A percentile compares a stretch with the other conserved stretches of the same genome.
Conservation (phyloP, 495 filamentous ascomycete species). For the Massariosphaeria phaeospora region DNA sequence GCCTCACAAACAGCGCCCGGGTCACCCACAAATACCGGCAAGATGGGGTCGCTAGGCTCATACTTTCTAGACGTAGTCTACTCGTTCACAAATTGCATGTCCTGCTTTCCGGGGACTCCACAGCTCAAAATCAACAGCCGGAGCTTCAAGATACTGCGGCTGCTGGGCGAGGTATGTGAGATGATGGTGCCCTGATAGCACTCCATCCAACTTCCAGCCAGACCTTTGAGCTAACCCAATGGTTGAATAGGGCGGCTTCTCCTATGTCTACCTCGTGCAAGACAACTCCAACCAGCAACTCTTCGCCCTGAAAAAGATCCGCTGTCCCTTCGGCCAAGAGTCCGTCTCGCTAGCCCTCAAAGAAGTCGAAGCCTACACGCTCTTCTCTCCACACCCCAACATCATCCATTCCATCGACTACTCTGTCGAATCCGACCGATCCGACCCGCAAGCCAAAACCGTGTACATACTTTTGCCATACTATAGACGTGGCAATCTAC, state of each 20-base stretch:
- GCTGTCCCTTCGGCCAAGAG: conserved; percentile 94
- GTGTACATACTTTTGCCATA: conserved; percentile 96
- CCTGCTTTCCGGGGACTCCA: conserved; percentile 89
- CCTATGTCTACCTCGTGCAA: conserved; percentile 97
- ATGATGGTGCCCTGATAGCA: too few species aligned
- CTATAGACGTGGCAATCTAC: conserved; percentile 88
- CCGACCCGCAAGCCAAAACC: conserved; percentile 70
- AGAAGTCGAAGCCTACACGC: conserved; percentile 92
- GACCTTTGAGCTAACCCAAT: too few species aligned
- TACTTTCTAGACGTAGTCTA: conserved; percentile 84
- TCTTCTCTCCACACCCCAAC: conserved; percentile 74
- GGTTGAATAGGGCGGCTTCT: conserved; percentile 85
- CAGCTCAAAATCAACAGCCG: conserved; percentile 92
- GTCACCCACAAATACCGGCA: conserved; percentile 2
- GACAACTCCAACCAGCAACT: conserved; percentile 73
- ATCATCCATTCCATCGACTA: conserved; percentile 93
- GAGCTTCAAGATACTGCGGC: conserved; percentile 88
- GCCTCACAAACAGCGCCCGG: conserved; percentile 2
- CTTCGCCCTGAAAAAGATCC: conserved; percentile 96
- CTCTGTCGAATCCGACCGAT: conserved; percentile 58
- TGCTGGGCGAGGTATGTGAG: conserved; percentile 78
- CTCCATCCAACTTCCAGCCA: too few species aligned
- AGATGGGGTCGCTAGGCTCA: conserved; percentile 31
- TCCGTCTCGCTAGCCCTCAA: conserved; percentile 89
- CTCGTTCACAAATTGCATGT: conserved; percentile 87